Percentiles rank a stretch among this genome's conserved stretches.
These are phyloP conservation scores for Clonostachys sp. DNA, from an alignment of 2,329 filamentous ascomycete genomes.

Conservation along the genomic window DNA sequence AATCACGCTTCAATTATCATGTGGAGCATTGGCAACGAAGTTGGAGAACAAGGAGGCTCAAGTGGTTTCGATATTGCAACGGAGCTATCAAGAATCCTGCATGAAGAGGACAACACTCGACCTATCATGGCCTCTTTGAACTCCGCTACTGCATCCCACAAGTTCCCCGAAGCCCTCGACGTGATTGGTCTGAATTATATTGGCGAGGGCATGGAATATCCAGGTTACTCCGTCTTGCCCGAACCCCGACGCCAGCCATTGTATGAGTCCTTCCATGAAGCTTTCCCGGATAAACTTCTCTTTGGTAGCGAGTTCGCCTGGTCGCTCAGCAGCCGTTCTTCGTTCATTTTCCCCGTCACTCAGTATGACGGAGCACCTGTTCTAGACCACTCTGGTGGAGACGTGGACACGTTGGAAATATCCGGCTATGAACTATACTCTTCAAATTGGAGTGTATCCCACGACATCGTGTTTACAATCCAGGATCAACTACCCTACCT, in stretches of 20 bases:
- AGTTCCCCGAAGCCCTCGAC: neutral
- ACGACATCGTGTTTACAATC: neutral
- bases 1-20: neutral
- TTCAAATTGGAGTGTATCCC: neutral
- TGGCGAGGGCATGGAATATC: neutral
- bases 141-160: neutral
- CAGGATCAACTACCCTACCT: neutral
- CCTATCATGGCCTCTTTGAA: neutral
- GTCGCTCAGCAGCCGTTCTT: neutral
- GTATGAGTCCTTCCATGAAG: neutral
- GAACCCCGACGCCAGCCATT: neutral
- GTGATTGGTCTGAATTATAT: neutral
- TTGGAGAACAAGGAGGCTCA: neutral
- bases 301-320: neutral
- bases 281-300: neutral
- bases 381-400: neutral
- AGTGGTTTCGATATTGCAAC: neutral
- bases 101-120: neutral
- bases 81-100: neutral
- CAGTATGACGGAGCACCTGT: neutral
- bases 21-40: neutral
- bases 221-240: neutral
- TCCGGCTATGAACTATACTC: neutral
- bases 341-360: neutral
- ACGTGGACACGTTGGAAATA: neutral